Evolutionary conservation across 768 basidiomycete genomes (phyloP).

Genomic region (Dioszegia hungarica): DNA sequence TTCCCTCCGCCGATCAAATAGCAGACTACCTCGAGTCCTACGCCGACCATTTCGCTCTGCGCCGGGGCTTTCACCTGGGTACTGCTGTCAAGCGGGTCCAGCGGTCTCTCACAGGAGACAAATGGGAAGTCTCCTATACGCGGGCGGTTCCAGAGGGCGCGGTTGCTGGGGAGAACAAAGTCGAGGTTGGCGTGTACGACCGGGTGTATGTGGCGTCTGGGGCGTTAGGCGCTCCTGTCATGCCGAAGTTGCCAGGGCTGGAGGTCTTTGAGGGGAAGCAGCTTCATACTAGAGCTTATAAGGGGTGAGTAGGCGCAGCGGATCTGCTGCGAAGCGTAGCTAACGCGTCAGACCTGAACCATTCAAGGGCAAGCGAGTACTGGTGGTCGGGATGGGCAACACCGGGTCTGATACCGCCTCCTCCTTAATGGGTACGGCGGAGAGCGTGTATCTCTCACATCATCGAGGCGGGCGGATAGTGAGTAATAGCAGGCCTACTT

Average conservation of each 20-base stretch:
- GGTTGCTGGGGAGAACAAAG: not conserved
- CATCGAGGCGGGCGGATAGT: constrained; percentile 8
- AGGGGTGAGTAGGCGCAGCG: constrained; percentile 11
- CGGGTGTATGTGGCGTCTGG: constrained; percentile 12
- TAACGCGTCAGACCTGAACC: constrained; percentile 5
- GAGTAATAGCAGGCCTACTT: not conserved
- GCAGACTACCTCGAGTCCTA: constrained; percentile 8
- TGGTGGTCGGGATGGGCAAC: constrained; percentile 13
- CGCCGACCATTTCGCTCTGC: constrained; percentile 8
- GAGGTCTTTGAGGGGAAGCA: constrained; percentile 2
- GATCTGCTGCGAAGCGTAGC: not conserved
- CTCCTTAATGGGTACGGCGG: not conserved
- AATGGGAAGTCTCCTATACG: not conserved
- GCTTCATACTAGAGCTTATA: constrained; percentile 7
- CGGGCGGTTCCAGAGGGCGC: too few species aligned
- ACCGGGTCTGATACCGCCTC: constrained; percentile 14
- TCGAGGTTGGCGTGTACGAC: not conserved
- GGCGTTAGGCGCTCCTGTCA: not conserved
- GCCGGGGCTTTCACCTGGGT: not conserved
- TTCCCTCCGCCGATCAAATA: constrained; percentile 6
- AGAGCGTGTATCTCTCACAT: constrained; percentile 17
- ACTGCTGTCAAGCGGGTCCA: not conserved
- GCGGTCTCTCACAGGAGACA: not conserved
- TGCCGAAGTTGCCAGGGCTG: not conserved
- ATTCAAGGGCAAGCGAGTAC: constrained; percentile 10